phyloP scores from a whole-genome alignment of 805 yeast species.

The Candida quercuum region DNA sequence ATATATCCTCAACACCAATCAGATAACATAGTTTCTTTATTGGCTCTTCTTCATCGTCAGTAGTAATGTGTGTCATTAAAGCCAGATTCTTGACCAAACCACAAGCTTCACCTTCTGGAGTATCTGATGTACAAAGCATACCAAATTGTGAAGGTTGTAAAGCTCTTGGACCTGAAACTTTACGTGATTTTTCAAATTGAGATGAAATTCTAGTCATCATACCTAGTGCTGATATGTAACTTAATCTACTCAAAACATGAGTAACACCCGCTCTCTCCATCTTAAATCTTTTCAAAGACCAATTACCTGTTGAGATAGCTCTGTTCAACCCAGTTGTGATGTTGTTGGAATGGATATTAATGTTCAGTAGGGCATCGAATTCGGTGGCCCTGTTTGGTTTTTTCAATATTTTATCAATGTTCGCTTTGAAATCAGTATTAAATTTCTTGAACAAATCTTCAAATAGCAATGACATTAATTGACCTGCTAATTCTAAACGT shows the following conservation, averaged over 20 bases:
- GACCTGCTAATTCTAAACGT: conserved; percentile 95
- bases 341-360: conserved; percentile 86
- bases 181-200: conserved; percentile 97
- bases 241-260: conserved; percentile 85
- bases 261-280: conserved; percentile 99
- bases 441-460: conserved; percentile 97
- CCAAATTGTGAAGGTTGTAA: conserved; percentile 98
- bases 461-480: conserved; percentile 86
- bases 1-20: conserved; percentile 86
- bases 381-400: conserved; percentile 94
- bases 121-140: conserved; percentile 97
- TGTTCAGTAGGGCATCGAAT: conserved; percentile 86
- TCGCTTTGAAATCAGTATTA: conserved; percentile 89
- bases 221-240: conserved; percentile 92
- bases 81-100: conserved; percentile 97
- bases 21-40: conserved; percentile 68
- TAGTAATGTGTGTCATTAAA: conserved; percentile 96
- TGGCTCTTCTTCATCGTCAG: conserved; percentile 95
- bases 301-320: conserved; percentile 97
- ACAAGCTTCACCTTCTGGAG: conserved; percentile 99
- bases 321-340: conserved; percentile 92
- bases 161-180: conserved; percentile 98
- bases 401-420: conserved; percentile 87
- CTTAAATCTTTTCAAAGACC: conserved; percentile 98
- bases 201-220: conserved; percentile 99